Percentiles rank a stretch among this genome's conserved stretches.
phyloP scores from a whole-genome alignment of 192 early-diverging fungal genomes.

The Mortierella claussenii region DNA sequence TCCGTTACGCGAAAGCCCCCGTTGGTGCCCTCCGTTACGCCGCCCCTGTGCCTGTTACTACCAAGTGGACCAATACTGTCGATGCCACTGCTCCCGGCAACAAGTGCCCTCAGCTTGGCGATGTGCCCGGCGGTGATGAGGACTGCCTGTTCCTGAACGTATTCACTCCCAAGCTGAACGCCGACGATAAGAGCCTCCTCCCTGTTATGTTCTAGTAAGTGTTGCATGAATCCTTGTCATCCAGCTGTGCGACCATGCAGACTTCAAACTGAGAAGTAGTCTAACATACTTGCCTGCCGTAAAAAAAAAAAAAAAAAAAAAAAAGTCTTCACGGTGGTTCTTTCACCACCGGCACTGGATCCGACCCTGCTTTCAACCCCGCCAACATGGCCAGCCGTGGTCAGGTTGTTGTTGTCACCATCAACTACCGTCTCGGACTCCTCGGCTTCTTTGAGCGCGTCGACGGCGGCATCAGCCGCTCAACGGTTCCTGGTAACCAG shows the following conservation, averaged over 20 bases:
- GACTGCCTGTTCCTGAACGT: constrained; percentile 56
- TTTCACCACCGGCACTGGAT: constrained; percentile 49
- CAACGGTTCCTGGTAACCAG: constrained; percentile 42
- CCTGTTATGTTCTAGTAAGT: constrained; percentile 56
- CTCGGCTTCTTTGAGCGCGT: constrained; percentile 53
- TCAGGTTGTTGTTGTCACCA: constrained; percentile 47
- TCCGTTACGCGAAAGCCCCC: constrained; percentile 53
- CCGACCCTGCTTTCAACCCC: constrained; percentile 52
- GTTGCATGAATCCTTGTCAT: background rate
- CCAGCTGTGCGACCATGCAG: background rate
- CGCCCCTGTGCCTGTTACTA: constrained; percentile 38
- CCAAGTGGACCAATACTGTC: constrained; percentile 25
- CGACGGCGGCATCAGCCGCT: constrained; percentile 44
- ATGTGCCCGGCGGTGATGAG: constrained; percentile 37
- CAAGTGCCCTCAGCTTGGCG: constrained; percentile 50
- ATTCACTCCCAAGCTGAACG: constrained; percentile 44
- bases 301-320: too few relatives aligned
- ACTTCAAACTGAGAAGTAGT: background rate
- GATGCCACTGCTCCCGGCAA: constrained; percentile 38
- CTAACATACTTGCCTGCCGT: too few relatives aligned
- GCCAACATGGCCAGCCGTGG: constrained; percentile 50
- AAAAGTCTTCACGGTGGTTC: constrained; percentile 50
- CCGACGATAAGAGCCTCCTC: constrained; percentile 14
- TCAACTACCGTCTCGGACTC: constrained; percentile 54
- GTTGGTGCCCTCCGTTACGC: constrained; percentile 44